Base-by-base conservation (phyloP, 2,329 filamentous ascomycete species). In the Truncatella angustata region DNA sequence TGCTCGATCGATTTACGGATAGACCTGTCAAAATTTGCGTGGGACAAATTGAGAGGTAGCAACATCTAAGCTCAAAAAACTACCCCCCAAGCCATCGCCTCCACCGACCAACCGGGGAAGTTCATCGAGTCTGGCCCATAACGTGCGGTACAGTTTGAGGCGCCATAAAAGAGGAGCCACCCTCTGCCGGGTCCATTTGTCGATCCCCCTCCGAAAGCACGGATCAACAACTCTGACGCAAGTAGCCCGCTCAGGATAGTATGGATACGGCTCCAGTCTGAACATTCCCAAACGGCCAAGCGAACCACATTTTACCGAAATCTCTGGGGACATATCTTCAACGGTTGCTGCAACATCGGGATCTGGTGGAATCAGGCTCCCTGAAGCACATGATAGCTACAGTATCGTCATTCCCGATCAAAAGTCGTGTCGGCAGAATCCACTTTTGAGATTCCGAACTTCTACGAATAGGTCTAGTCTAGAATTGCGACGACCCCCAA, bases 201-300 rank as follows among this genome's bases (percentile, higher is more conserved):
- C 30, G 45, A 49, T 26, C 36, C 47, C 36, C 47, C 36, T 50
- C 47, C 35, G 24, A 30, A 36, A 24, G 23, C 47, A 50, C 36
- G 47, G 23, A 50, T 24, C n/a, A 32, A 24, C 14, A 50, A 23
- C 36, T 23, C 47, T 49, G 36, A 50, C 36, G 23, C 18, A 24
- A 32, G 45, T 20, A 50, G 10, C 36, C 47, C n/a, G n/a, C n/a
- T n/a, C 20, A 30, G 47, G 36, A 42, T 40, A 40, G 18, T 9
- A 50, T 36, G 35, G n/a, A 35, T 18, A 10, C 21, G 18, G 36
- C 43, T 30, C 43, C 26, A 30, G 26, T 21, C 24, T 43, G 28
- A 32, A 32, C 28, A 14, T 32, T 32, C 28, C 28, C 28, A 32
- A 32, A 14, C 28, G 28, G 14, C 28, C 7, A 32, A 32, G 28